These are phyloP conservation scores for Nepenthes mirabilis DNA, from an alignment of 148 eudicot genomes.

Conservation along the genomic window DNA sequence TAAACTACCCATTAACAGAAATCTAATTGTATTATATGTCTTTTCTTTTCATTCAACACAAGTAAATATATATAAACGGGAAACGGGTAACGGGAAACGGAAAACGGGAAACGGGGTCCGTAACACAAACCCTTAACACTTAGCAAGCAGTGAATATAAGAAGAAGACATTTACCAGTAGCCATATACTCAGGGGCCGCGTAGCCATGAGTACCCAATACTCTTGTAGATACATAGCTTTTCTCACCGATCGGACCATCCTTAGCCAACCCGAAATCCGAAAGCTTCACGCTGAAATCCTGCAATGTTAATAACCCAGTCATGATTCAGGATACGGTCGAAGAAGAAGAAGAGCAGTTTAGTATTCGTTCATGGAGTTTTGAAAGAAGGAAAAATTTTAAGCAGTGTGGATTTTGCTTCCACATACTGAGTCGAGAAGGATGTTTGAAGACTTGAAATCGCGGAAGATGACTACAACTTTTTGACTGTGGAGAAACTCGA, in stretches of 20 bases:
- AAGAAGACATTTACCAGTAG: constrained; percentile 17
- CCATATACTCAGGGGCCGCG: constrained; percentile 31
- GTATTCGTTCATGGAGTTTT: too few species aligned
- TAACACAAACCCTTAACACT: too few species aligned
- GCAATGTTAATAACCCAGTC: constrained; percentile 1
- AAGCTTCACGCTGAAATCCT: constrained; percentile 68
- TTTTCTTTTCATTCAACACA: too few species aligned
- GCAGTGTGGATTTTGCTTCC: not conserved
- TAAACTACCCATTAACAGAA: too few species aligned
- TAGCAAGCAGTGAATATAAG: not conserved
- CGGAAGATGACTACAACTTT: constrained; percentile 69
- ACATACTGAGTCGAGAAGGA: constrained; percentile 76
- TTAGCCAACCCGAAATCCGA: constrained; percentile 86
- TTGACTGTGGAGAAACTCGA: constrained; percentile 77
- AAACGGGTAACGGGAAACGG: too few species aligned
- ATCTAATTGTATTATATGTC: too few species aligned
- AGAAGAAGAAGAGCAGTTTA: not conserved
- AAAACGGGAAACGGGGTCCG: too few species aligned
- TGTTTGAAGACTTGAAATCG: constrained; percentile 70
- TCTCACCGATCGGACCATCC: constrained; percentile 35
- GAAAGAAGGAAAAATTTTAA: not conserved
- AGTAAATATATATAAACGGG: too few species aligned
- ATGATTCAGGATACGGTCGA: too few species aligned
- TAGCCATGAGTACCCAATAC: constrained; percentile 56
- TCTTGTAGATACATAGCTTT: constrained; percentile 27